Evolutionary conservation across 2,329 filamentous ascomycete genomes (phyloP).

Genomic region (Clarireedia homoeocarpa): DNA sequence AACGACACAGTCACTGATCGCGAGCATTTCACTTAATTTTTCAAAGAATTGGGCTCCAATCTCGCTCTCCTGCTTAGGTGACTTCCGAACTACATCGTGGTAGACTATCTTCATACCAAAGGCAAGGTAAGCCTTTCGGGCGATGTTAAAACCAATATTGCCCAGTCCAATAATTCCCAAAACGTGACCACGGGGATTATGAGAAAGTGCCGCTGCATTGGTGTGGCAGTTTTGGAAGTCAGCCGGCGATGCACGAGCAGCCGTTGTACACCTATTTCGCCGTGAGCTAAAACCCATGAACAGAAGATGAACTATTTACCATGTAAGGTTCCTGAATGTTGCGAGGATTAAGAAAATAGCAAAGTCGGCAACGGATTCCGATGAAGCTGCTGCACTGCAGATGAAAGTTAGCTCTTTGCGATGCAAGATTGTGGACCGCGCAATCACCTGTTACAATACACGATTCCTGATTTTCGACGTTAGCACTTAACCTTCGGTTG

Average conservation of each 20-base stretch:
- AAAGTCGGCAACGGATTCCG: conserved; percentile 66
- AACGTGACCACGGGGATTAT: conserved; percentile 53
- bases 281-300: not conserved
- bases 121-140: conserved; percentile 45
- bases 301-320: conserved; percentile 32
- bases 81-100: conserved; percentile 46
- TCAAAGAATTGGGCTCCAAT: conserved; percentile 46
- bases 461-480: conserved; percentile 35
- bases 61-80: conserved; percentile 21
- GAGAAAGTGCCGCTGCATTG: conserved; percentile 49
- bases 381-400: conserved; percentile 52
- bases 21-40: conserved; percentile 44
- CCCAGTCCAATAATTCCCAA: conserved; percentile 65
- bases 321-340: conserved; percentile 60
- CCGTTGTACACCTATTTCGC: conserved; percentile 20
- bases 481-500: not conserved
- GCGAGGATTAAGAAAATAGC: conserved; percentile 61
- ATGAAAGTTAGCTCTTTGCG: conserved; percentile 4
- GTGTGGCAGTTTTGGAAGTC: conserved; percentile 52
- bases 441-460: conserved; percentile 57
- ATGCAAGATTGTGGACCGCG: not conserved
- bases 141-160: conserved; percentile 56
- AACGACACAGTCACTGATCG: conserved; percentile 49
- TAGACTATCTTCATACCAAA: conserved; percentile 64
- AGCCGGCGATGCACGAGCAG: conserved; percentile 17